A percentile compares a stretch with the other conserved stretches of the same genome.
Evolutionary conservation across 805 yeast genomes (phyloP).

Genomic region (Ogataea angusta): DNA sequence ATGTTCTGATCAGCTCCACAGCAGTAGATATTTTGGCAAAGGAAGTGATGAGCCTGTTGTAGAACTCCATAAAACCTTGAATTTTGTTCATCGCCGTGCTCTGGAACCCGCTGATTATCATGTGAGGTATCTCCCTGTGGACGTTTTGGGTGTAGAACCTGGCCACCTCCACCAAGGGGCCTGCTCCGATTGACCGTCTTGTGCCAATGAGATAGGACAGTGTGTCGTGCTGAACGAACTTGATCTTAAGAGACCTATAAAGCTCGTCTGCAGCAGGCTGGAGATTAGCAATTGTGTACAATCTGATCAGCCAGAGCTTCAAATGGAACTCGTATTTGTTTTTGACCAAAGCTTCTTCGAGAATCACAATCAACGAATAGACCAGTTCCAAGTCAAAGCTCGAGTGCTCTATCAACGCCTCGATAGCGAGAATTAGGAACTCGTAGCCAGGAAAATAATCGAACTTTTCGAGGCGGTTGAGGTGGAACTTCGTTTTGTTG

Average conservation of each 20-base stretch:
- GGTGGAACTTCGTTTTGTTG: conserved; percentile 35
- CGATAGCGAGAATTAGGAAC: conserved; percentile 54
- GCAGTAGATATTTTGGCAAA: conserved; percentile 39
- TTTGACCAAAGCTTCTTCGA: conserved; percentile 51
- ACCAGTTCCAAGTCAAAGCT: conserved; percentile 23
- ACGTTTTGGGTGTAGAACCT: conserved; percentile 51
- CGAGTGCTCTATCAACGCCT: conserved; percentile 26
- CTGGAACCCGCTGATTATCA: conserved; percentile 52
- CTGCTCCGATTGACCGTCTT: conserved; percentile 38
- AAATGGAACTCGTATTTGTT: conserved; percentile 76
- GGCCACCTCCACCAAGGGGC: conserved; percentile 35
- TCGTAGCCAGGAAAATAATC: conserved; percentile 75
- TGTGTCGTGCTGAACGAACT: conserved; percentile 74
- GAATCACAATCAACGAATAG: conserved; percentile 44
- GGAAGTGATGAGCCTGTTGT: conserved; percentile 49
- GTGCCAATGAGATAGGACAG: conserved; percentile 52
- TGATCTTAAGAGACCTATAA: conserved; percentile 57
- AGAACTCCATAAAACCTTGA: conserved; percentile 62
- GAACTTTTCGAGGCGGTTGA: conserved; percentile 45
- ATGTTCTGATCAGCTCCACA: conserved; percentile 33
- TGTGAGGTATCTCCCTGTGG: conserved; percentile 47
- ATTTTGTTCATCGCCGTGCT: conserved; percentile 63
- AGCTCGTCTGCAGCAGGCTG: conserved; percentile 46
- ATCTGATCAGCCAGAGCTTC: conserved; percentile 63
- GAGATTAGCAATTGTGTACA: conserved; percentile 60